Evolutionary conservation across 345 rosid genomes (phyloP), one percentile per base, ranked within the genome.

Genomic region (Leavenworthia alabamica): DNA sequence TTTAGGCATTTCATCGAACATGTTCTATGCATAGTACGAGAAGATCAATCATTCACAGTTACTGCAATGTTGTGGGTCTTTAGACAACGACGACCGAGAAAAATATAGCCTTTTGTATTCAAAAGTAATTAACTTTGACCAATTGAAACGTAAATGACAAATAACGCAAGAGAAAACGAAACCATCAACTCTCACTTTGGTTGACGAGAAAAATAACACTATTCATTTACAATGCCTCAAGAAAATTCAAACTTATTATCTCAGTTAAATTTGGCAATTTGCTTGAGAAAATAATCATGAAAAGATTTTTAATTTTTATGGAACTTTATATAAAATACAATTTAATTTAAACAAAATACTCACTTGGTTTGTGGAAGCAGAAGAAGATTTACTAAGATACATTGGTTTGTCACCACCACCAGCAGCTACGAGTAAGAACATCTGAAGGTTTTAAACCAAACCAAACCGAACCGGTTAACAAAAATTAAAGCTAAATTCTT

Each of bases 1-100:
- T 63, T 64, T 28, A 40, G 41, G 51, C 60, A 64, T 50, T 64
- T 64, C 23, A 10, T 1, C 60, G 24, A 64, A 52, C 68, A 64
- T 0, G 1, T 64, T 13, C 43, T 6, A 24, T 17, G 50, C 53
- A 51, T 29, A 17, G 8, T 28, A n/a, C 23, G 4, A 14, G 15
- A 37, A 15, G 65, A 44, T 28, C 39, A 1, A 35, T 13, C 4
- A 26, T 56, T 39, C 47, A 9, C 2, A 33, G 56, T 15, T 17
- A 22, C 12, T 19, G 2, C 13, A 31, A 44, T 35, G 5, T 43
- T 20, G 31, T 6, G 29, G 54, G 54, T 1, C 43, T 32, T 45
- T 6, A 12, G 52, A 43, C 20, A 17, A 10, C 28, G 51, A 58
- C 28, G n/a, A 50, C 7, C 17, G 2, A 31, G 2, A 52, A 32